These are phyloP conservation scores for Saccharomycopsis javanensis DNA, from an alignment of 805 yeast species.

Conservation along the genomic window DNA sequence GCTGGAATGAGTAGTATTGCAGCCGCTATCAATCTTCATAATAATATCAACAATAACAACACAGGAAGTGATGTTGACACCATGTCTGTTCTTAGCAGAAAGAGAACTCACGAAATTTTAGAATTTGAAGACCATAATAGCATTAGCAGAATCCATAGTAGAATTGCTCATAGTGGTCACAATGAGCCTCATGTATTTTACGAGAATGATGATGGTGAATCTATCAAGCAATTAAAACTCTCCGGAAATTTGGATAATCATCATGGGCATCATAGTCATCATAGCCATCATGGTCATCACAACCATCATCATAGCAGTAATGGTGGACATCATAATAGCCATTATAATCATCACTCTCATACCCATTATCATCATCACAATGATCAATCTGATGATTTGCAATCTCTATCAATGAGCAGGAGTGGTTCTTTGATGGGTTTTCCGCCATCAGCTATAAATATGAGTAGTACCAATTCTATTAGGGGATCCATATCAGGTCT, in stretches of 20 bases:
- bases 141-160: not conserved
- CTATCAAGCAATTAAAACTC: not conserved
- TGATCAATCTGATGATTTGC: not conserved
- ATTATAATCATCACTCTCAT: not conserved
- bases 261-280: not conserved
- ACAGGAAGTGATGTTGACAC: constrained; percentile 4
- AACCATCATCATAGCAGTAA: not conserved
- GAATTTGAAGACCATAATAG: constrained; percentile 10
- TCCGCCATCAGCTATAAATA: not conserved
- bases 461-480: not conserved
- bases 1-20: constrained; percentile 1
- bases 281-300: not conserved
- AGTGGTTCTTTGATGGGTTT: not conserved
- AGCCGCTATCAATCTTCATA: not conserved
- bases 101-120: constrained; percentile 18
- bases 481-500: not conserved
- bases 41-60: not conserved
- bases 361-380: not conserved
- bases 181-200: not conserved
- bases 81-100: constrained; percentile 9
- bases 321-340: not conserved
- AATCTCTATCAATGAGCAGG: not conserved
- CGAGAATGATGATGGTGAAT: constrained; percentile 4
- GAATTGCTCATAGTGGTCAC: not conserved
- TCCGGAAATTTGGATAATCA: not conserved